These are phyloP conservation scores for Tricladium varicosporioides DNA, from an alignment of 2,329 filamentous ascomycete genomes.

Conservation along the genomic window DNA sequence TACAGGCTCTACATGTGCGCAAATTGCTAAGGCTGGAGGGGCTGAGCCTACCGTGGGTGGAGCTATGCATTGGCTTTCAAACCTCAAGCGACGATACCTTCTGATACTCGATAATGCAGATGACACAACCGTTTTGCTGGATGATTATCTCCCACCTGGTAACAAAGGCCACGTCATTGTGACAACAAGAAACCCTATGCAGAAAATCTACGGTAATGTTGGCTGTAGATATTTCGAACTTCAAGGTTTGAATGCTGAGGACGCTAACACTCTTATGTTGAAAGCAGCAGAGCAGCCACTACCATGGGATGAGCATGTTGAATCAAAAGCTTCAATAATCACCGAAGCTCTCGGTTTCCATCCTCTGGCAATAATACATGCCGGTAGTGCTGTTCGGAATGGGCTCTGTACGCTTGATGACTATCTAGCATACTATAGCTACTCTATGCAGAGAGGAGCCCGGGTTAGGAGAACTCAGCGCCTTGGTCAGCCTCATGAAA, in stretches of 20 bases:
- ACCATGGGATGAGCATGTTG: slow-evolving; percentile 3
- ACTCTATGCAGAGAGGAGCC: slow-evolving; percentile 8
- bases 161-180: slow-evolving; percentile 36
- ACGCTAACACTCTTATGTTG: slow-evolving; percentile 26
- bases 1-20: not conserved
- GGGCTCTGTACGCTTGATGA: slow-evolving; percentile 8
- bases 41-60: not conserved
- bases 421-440: slow-evolving; percentile 11
- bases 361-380: slow-evolving; percentile 32
- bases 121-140: slow-evolving; percentile 29
- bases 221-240: not conserved
- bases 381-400: slow-evolving; percentile 20
- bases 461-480: slow-evolving; percentile 1
- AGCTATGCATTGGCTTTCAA: slow-evolving; percentile 17
- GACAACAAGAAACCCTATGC: slow-evolving; percentile 36
- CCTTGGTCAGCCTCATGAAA: not conserved
- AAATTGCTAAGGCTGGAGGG: not conserved
- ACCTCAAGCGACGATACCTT: slow-evolving; percentile 30
- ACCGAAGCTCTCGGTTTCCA: slow-evolving; percentile 26
- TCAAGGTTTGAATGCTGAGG: not conserved
- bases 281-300: slow-evolving; percentile 14
- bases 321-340: slow-evolving; percentile 19
- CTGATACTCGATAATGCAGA: slow-evolving; percentile 44
- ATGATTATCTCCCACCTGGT: slow-evolving; percentile 30
- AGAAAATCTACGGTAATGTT: not conserved